phyloP scores from a whole-genome alignment of 352 stramenopile genomes.

The Globisporangium spiculum region DNA sequence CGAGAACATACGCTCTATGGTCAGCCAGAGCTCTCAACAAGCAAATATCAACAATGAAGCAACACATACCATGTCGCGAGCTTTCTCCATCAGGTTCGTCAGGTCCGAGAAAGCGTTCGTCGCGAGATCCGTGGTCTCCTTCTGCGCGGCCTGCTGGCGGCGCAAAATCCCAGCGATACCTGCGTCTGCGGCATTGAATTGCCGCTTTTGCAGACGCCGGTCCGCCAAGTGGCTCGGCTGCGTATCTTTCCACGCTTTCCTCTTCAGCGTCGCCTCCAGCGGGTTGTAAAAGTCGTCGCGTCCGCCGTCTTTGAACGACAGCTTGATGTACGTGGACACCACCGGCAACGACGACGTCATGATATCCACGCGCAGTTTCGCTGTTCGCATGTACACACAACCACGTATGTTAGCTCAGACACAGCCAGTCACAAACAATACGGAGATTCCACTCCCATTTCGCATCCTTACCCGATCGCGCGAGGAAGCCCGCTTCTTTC shows the following conservation, averaged over 20 bases:
- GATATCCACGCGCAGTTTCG: slow-evolving; percentile 82
- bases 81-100: slow-evolving; percentile 88
- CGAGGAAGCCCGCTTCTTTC: slow-evolving; percentile 82
- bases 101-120: slow-evolving; percentile 88
- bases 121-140: slow-evolving; percentile 75
- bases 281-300: slow-evolving; percentile 84
- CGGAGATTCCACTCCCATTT: not conserved
- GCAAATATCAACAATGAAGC: no score
- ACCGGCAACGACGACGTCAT: slow-evolving; percentile 30
- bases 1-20: not conserved
- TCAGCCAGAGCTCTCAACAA: no score
- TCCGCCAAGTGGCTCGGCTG: slow-evolving; percentile 74
- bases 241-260: slow-evolving; percentile 75
- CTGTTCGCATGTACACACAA: slow-evolving; percentile 8
- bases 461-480: slow-evolving; percentile 42
- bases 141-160: slow-evolving; percentile 74
- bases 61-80: slow-evolving; percentile 80
- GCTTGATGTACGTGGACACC: slow-evolving; percentile 69
- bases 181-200: slow-evolving; percentile 75
- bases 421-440: not conserved
- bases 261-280: slow-evolving; percentile 57
- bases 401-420: not conserved
- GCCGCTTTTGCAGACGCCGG: slow-evolving; percentile 66
- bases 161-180: slow-evolving; percentile 82
- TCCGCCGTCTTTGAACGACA: slow-evolving; percentile 85